Evolutionary conservation across 2,329 filamentous ascomycete genomes (phyloP), one percentile per base, ranked within the genome.

Genomic region (Orbilia brochopaga): DNA sequence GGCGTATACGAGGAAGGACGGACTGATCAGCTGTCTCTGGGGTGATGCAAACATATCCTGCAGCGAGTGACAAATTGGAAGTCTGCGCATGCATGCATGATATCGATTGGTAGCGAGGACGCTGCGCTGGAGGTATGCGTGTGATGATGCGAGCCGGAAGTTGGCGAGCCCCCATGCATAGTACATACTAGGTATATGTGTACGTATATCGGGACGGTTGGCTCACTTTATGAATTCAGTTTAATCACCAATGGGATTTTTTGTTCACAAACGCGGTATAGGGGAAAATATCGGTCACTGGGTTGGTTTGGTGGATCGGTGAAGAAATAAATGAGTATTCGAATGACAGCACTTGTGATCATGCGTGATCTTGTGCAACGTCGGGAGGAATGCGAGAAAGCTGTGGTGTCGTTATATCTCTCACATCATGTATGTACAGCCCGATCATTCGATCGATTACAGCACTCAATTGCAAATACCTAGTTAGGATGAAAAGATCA

Each of bases 291-390:
- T 42, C 44, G 17, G 21, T 57, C 37, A 23, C 3, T n/a, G n/a
- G n/a, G n/a, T n/a, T n/a, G n/a, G n/a, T n/a, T n/a, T n/a, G n/a
- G n/a, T n/a, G n/a, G n/a, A n/a, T n/a, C n/a, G n/a, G n/a, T n/a
- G n/a, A n/a, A n/a, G n/a, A n/a, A n/a, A n/a, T n/a, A n/a, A n/a
- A n/a, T n/a, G n/a, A n/a, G n/a, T n/a, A n/a, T n/a, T n/a, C n/a
- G n/a, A n/a, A n/a, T n/a, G n/a, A n/a, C n/a, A n/a, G 24, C 46
- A 42, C 48, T 53, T 46, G 23, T 70, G 59, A 70, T 70, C 66
- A 70, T 70, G 66, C 53, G 59, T 64, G 66, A 64, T 63, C 66
- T 64, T 70, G 66, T 70, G 66, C 66, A 60, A 70, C 66, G 40
- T 70, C 58, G 54, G 11, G 11, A 48, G 44, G 27, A 3, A 32